phyloP scores from a whole-genome alignment of 75 land plant genomes.

The Sequoia sempervirens region DNA sequence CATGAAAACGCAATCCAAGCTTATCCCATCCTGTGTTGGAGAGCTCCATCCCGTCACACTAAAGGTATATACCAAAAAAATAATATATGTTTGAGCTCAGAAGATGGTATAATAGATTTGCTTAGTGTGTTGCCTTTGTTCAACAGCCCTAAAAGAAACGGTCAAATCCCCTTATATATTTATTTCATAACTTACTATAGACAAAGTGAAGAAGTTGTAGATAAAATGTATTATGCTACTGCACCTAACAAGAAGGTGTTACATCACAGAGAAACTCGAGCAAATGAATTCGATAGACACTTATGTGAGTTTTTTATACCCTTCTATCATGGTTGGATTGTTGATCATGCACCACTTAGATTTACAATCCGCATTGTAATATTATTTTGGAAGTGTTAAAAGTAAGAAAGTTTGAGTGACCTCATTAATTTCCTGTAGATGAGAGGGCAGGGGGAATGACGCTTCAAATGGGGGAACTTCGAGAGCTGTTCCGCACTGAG shows the following conservation, averaged over 20 bases:
- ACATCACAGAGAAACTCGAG: too few species aligned
- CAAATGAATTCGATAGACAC: too few species aligned
- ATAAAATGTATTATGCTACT: not conserved
- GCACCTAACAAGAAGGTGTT: not conserved
- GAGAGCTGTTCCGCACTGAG: slow-evolving; percentile 80
- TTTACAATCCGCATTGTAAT: not conserved
- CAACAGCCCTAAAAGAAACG: not conserved
- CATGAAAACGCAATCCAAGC: not conserved
- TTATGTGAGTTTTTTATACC: not conserved
- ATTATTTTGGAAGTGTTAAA: not conserved
- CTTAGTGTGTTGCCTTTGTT: not conserved
- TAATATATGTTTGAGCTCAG: not conserved
- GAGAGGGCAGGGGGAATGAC: not conserved
- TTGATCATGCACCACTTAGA: not conserved
- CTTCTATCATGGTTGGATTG: not conserved
- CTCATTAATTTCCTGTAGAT: not conserved
- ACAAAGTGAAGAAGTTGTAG: not conserved
- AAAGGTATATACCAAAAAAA: not conserved
- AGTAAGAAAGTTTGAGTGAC: not conserved
- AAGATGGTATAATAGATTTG: not conserved
- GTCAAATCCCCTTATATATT: not conserved
- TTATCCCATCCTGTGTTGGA: not conserved
- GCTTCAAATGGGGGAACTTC: slow-evolving; percentile 30
- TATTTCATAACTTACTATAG: not conserved
- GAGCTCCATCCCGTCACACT: not conserved